phyloP scores from a whole-genome alignment of 176 grass and related monocot species.

The Aegilops tauschii region DNA sequence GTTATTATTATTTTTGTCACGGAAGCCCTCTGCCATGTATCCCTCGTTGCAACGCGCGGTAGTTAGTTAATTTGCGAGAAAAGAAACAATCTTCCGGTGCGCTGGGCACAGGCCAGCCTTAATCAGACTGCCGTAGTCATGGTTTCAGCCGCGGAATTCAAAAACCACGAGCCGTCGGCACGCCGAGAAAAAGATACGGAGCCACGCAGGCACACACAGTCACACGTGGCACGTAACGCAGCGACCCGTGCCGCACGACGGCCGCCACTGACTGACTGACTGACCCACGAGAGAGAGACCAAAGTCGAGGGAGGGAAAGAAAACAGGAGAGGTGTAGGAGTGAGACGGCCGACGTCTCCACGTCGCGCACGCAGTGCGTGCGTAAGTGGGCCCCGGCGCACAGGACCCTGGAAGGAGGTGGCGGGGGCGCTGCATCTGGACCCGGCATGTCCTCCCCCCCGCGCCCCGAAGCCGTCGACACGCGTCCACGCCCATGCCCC shows the following conservation, averaged over 20 bases:
- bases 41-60: no score
- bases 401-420: neutral
- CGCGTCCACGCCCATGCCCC: slow-evolving; percentile 29
- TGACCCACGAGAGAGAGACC: neutral
- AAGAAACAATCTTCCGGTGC: neutral
- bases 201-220: neutral
- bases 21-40: no score
- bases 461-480: slow-evolving; percentile 22
- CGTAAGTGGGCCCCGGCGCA: neutral
- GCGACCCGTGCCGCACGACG: neutral
- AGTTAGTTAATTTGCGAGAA: no score
- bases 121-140: neutral
- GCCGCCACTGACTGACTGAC: neutral
- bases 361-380: neutral
- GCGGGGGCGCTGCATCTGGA: slow-evolving; percentile 35
- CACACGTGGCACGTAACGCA: neutral
- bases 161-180: neutral
- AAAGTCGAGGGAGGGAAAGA: neutral
- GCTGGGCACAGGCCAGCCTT: neutral
- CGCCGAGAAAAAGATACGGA: neutral
- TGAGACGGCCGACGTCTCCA: neutral
- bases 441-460: neutral
- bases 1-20: no score
- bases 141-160: neutral
- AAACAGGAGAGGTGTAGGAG: neutral